Conservation (phyloP, 495 filamentous ascomycete genomes). For the Barbatosphaeria neglecta region DNA sequence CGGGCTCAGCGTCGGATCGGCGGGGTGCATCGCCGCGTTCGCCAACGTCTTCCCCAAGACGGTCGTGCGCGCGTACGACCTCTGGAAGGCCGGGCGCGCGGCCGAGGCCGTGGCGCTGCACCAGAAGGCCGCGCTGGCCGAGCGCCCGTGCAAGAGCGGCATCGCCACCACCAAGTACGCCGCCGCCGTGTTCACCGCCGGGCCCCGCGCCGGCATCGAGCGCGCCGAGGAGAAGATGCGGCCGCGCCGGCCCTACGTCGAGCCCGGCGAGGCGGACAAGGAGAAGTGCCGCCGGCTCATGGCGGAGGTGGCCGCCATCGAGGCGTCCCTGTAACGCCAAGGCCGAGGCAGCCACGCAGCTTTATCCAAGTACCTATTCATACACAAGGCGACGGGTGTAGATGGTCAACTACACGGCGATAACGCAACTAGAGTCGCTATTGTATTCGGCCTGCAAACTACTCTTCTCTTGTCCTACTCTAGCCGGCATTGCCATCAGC, state of each 20-base stretch:
- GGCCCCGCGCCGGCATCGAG: constrained; percentile 42
- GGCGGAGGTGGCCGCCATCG: constrained; percentile 36
- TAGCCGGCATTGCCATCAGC: too few species aligned
- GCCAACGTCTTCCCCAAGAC: constrained; percentile 53
- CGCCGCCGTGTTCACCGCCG: constrained; percentile 40
- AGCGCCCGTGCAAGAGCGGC: constrained; percentile 47
- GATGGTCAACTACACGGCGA: too few species aligned
- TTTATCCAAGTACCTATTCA: not conserved
- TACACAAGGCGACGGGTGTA: too few species aligned
- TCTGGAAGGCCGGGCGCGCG: constrained; percentile 36
- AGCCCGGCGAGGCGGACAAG: constrained; percentile 36
- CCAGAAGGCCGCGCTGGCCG: constrained; percentile 32
- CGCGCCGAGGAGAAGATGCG: constrained; percentile 41
- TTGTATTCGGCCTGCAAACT: too few species aligned
- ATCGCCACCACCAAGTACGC: constrained; percentile 58
- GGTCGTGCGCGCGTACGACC: constrained; percentile 39
- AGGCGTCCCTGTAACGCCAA: constrained; percentile 19
- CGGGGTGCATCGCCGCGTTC: constrained; percentile 57
- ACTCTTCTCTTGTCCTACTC: too few species aligned
- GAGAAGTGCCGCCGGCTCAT: constrained; percentile 34
- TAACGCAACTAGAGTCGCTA: not conserved
- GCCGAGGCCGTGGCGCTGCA: constrained; percentile 47
- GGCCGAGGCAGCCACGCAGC: not conserved
- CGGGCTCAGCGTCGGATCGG: constrained; percentile 45
- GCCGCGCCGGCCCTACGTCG: constrained; percentile 48